Percentiles rank a stretch among this genome's conserved stretches.
Conservation (phyloP, 2,329 filamentous ascomycete genomes). For the Ophiostoma sp. region DNA sequence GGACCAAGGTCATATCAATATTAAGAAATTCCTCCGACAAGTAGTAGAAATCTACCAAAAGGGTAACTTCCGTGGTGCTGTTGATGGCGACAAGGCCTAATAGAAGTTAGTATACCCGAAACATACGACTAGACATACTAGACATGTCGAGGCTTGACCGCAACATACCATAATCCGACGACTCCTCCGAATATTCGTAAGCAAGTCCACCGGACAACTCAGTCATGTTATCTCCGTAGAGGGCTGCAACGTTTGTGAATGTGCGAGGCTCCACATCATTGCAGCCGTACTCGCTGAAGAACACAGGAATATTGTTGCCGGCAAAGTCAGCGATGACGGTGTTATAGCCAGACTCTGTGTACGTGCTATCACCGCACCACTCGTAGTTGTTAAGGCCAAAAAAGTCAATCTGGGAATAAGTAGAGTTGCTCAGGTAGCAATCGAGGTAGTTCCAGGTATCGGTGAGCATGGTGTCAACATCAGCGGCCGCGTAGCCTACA, state of each 20-base stretch:
- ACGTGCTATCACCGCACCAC: conserved; percentile 87
- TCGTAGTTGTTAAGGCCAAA: conserved; percentile 99
- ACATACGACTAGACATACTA: background rate
- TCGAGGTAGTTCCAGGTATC: conserved; percentile 90
- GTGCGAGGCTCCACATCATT: conserved; percentile 66
- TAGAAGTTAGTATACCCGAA: background rate
- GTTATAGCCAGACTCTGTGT: conserved; percentile 70
- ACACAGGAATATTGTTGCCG: conserved; percentile 86
- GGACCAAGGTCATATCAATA: background rate
- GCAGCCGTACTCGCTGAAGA: conserved; percentile 99
- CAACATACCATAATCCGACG: conserved; percentile 74
- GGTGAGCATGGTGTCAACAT: conserved; percentile 75
- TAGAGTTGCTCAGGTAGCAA: conserved; percentile 61
- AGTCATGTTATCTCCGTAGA: conserved; percentile 79
- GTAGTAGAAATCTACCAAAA: background rate
- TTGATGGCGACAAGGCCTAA: background rate
- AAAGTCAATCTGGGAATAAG: conserved; percentile 69
- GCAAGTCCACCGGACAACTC: conserved; percentile 88
- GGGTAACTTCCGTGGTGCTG: background rate
- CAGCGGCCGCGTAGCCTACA: conserved; percentile 94
- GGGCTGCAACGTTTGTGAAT: conserved; percentile 76
- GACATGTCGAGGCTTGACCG: background rate
- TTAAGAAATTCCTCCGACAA: background rate
- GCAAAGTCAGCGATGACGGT: conserved; percentile 79
- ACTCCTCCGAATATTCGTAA: conserved; percentile 96